A percentile compares a stretch with the other conserved stretches of the same genome.
phyloP scores from a whole-genome alignment of 2,329 filamentous ascomycete genomes.

The Aspergillus sp. region DNA sequence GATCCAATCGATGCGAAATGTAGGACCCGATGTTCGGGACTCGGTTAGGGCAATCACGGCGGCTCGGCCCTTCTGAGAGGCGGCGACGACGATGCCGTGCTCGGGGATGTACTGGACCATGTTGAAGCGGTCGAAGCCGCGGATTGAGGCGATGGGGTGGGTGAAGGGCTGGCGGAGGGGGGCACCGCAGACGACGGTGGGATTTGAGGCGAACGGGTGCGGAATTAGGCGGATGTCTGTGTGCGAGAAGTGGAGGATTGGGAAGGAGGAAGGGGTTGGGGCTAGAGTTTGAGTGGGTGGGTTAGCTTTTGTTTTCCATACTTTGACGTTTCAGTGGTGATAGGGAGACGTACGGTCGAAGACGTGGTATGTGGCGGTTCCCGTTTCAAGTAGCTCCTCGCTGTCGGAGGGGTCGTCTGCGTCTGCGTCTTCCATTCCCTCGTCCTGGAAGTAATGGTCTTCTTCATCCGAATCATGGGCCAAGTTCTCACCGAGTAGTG shows the following conservation, averaged over 20 bases:
- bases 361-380: constrained; percentile 18
- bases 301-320: constrained; percentile 6
- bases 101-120: constrained; percentile 63
- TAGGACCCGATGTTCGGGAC: constrained; percentile 40
- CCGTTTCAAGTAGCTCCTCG: constrained; percentile 21
- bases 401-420: constrained; percentile 20
- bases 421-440: constrained; percentile 21
- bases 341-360: constrained; percentile 25
- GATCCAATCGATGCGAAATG: constrained; percentile 61
- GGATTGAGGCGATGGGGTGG: constrained; percentile 29
- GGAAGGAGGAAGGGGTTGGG: constrained; percentile 35
- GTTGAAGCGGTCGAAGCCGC: constrained; percentile 57
- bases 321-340: too few species aligned
- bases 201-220: constrained; percentile 35
- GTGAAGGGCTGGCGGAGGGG: constrained; percentile 36
- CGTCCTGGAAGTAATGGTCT: constrained; percentile 21
- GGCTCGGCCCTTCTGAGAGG: constrained; percentile 61
- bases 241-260: constrained; percentile 49
- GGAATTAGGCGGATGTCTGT: constrained; percentile 43
- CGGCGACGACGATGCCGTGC: constrained; percentile 62
- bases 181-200: constrained; percentile 37
- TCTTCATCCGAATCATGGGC: constrained; percentile 23
- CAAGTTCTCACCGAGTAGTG: constrained; percentile 21
- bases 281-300: constrained; percentile 21
- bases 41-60: constrained; percentile 59